Evolutionary conservation across 129 eudicot species (phyloP), one percentile per base, ranked within the genome.

Genomic region (Flaveria robusta): DNA sequence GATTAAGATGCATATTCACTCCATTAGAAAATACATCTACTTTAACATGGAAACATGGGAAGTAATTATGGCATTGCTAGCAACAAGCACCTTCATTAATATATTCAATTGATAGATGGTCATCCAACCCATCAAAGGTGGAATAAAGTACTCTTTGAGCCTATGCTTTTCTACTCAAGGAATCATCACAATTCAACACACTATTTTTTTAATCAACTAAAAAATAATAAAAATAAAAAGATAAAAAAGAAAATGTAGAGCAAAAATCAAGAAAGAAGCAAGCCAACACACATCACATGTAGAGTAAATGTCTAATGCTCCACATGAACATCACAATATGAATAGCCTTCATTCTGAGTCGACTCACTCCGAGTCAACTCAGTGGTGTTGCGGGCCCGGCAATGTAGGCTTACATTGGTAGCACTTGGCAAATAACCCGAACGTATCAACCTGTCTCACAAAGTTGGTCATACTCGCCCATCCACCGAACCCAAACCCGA

Each of bases 391-490:
- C 22, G 70, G 71, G 8, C 71, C 71, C 4, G 82, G 77, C n/a
- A 71, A 75, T 18, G 77, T n/a, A 20, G 82, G 77, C 72, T 78
- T 78, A 49, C 97, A 91, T 29, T 91, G 97, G 24, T 91, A 91
- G 64, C 97, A 91, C 79, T 91, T 91, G 20, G 97, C 87, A 69
- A 91, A 91, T 24, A 91, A 41, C 29, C 97, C 97, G 22, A 91
- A 91, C 4, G 97, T 88, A 81, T 91, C 67, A 9, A 91, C 76
- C 77, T 91, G 95, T 67, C 68, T 87, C 15, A 91, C 49, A 64
- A 91, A 91, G 78, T 91, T 91, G 68, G 87, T 70, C 88, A 88
- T 62, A 67, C 96, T 90, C 16, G 96, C 96, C 96, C 96, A 90
- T 52, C 93, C 91, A 55, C 97, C 97, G 42, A 91, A 85, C 56